Base-by-base conservation (phyloP, 495 filamentous ascomycete genomes). In the Usnea hakonensis region DNA sequence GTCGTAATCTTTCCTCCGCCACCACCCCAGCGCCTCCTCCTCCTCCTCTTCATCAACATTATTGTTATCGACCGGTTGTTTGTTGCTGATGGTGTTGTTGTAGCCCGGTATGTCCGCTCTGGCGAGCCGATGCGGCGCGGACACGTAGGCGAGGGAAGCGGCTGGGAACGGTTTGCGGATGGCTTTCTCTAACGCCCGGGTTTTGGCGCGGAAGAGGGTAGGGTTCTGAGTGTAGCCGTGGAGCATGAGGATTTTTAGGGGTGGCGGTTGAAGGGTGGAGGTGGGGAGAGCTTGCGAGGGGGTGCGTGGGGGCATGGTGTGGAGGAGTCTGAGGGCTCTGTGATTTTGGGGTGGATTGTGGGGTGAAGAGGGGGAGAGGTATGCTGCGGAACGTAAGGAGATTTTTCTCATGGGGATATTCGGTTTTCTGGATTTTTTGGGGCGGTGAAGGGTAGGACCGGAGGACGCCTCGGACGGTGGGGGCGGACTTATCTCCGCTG, bases 191-290 rank as follows among this genome's bases (percentile, higher is more conserved):
- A 97, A 80, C 28, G 90, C 91, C 73, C 87, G 86, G 65, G 88
- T 93, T 79, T 97, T 97, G 74, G 87, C 82, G 75, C 84, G 86
- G 84, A 97, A 97, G 70, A 90, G 76, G 2, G 84, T 71, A 37
- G 92, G 91, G 36, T 90, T 92, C 80, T 97, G 94, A 1, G 93
- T 96, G 84, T 88, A 97, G 74, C 93, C 79, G 58, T 81, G 78
- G 43, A 82, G 77, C 79, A 85, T 73, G 75, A 86, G 67, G 75
- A 85, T 72, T n/a, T n/a, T 30, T 52, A 62, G 63, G 44, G 61
- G 35, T 26, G 62, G 37, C 5, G 61, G 35, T 26, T 58, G 37
- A 3, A 55, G 28, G n/a, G 65, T 26, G 33, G 17, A 21, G 32
- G 36, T 57, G 14, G 62, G 44, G 33, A 23, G 30, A 11, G 41